Conservation (phyloP, 2,329 filamentous ascomycete genomes). For the Ceratocystis variospora region DNA sequence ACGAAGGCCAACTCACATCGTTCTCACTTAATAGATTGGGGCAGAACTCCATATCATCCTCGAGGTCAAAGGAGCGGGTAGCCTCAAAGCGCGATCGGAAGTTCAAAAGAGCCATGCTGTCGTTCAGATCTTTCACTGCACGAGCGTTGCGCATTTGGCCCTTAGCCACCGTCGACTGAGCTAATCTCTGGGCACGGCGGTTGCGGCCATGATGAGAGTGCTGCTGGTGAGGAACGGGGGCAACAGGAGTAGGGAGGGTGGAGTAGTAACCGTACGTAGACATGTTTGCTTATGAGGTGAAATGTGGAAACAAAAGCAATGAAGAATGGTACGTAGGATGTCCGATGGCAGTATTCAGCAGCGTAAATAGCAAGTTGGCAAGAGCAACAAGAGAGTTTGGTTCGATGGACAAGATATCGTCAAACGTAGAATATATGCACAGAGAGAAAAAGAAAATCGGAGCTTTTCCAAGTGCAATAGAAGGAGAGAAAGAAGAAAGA, state of each 20-base stretch:
- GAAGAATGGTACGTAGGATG: background rate
- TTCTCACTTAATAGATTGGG: slow-evolving; percentile 82
- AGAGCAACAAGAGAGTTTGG: background rate
- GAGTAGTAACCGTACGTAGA: slow-evolving; percentile 51
- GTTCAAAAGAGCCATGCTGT: slow-evolving; percentile 55
- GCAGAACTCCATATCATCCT: slow-evolving; percentile 93
- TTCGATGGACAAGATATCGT: background rate
- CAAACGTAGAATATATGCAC: slow-evolving; percentile 6
- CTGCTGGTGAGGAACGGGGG: slow-evolving; percentile 37
- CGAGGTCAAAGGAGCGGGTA: slow-evolving; percentile 83
- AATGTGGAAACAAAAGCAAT: slow-evolving; percentile 18
- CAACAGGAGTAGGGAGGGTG: slow-evolving; percentile 40
- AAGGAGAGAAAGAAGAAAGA: slow-evolving; percentile 2
- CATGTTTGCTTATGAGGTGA: slow-evolving; percentile 32
- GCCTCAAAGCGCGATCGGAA: slow-evolving; percentile 86
- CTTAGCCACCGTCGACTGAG: slow-evolving; percentile 45
- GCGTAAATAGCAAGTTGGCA: slow-evolving; percentile 4
- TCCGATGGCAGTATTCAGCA: slow-evolving; percentile 6
- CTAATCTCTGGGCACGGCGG: slow-evolving; percentile 67
- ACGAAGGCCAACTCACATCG: slow-evolving; percentile 52
- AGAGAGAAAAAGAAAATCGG: background rate
- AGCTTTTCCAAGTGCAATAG: background rate
- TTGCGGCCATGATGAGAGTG: slow-evolving; percentile 77
- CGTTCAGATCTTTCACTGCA: slow-evolving; percentile 57
- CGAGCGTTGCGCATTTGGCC: slow-evolving; percentile 77